These are phyloP conservation scores for Limnanthes douglasii DNA, from an alignment of 345 rosid species.

Conservation along the genomic window DNA sequence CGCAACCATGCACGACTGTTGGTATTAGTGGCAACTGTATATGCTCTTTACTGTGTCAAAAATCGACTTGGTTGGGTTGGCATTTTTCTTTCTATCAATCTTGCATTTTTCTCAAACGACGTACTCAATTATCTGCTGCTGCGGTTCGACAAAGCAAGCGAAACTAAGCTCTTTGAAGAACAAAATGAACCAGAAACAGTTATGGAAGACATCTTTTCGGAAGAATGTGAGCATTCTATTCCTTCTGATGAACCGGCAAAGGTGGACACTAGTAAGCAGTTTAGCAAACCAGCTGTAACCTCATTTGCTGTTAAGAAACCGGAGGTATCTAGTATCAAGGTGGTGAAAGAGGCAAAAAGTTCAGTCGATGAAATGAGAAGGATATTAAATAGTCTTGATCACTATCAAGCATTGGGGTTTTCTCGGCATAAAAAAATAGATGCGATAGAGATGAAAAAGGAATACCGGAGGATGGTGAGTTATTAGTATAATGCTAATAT, in stretches of 20 bases:
- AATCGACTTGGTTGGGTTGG: constrained; percentile 95
- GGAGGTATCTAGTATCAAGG: constrained; percentile 29
- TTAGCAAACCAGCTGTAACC: constrained; percentile 34
- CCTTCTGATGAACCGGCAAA: constrained; percentile 47
- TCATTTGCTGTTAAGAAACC: constrained; percentile 29
- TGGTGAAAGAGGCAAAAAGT: constrained; percentile 32
- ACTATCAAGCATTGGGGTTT: constrained; percentile 78
- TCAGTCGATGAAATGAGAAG: constrained; percentile 80
- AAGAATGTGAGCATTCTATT: constrained; percentile 37
- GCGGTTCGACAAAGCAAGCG: constrained; percentile 67
- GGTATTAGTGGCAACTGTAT: constrained; percentile 52
- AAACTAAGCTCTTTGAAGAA: constrained; percentile 40
- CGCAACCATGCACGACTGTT: constrained; percentile 82
- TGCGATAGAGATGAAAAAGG: constrained; percentile 47
- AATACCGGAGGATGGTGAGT: constrained; percentile 77
- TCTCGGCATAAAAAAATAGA: constrained; percentile 62
- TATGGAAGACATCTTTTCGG: constrained; percentile 52
- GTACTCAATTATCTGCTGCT: constrained; percentile 54
- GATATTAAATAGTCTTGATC: constrained; percentile 55
- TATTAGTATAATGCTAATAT: too few species aligned
- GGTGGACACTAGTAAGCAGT: constrained; percentile 46
- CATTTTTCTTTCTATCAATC: constrained; percentile 64
- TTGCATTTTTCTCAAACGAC: constrained; percentile 84
- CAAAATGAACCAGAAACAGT: constrained; percentile 44
- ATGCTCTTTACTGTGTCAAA: constrained; percentile 74